Percentiles rank a stretch among this genome's conserved stretches.
Evolutionary conservation across 306 rosid genomes (phyloP).

Genomic region (Dryas octopetala): DNA sequence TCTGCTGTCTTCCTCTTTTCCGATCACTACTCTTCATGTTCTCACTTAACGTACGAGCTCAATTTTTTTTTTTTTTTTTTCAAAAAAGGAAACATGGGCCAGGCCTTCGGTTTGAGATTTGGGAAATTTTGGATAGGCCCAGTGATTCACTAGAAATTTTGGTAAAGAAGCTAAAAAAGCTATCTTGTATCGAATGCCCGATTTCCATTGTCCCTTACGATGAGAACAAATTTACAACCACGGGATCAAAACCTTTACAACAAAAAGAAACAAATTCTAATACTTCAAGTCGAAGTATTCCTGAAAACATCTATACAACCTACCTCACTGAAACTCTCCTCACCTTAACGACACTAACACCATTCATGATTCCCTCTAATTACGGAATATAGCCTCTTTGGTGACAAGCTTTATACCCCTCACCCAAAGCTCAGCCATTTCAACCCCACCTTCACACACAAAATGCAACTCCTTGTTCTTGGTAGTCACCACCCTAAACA

Average conservation of each 20-base stretch:
- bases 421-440: conserved; percentile 82
- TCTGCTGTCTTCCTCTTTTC: no score
- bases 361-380: conserved; percentile 22
- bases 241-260: conserved; percentile 44
- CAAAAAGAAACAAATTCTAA: conserved; percentile 18
- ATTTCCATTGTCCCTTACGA: not conserved
- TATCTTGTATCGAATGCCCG: not conserved
- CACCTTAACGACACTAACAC: not conserved
- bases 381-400: conserved; percentile 43
- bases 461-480: conserved; percentile 82
- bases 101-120: no score
- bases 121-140: no score
- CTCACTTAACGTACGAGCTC: no score
- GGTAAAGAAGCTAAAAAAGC: not conserved
- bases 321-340: conserved; percentile 19
- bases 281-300: conserved; percentile 79
- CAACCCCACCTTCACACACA: conserved; percentile 69
- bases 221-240: conserved; percentile 31
- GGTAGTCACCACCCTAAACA: conserved; percentile 72
- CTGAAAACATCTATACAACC: conserved; percentile 42
- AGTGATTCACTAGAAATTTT: no score
- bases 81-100: no score
- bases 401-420: conserved; percentile 81
- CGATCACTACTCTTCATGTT: no score
- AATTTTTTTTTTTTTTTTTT: no score